Evolutionary conservation across 1,284 basidiomycete species (phyloP), one percentile per base, ranked within the genome.

Genomic region (Microbotryum silenes-acaulis): DNA sequence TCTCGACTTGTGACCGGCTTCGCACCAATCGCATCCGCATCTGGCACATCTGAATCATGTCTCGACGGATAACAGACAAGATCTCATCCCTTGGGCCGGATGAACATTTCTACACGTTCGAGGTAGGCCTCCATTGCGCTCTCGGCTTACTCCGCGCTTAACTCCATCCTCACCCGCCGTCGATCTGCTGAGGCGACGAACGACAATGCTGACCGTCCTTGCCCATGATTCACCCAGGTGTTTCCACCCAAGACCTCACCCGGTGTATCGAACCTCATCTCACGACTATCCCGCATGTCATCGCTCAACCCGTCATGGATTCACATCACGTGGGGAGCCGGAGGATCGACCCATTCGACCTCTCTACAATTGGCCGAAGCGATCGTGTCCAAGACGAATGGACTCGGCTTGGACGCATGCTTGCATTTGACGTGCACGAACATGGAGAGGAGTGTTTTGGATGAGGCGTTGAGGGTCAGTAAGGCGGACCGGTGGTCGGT

Each of bases 241-340:
- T 73, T 73, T 57, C 72, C 69, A 12, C 63, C 72, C 48, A 65
- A 69, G 54, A 70, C 64, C 10, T 52, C 56, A 37, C 68, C 92
- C 88, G 91, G 91, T 70, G 79, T 94, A 33, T 89, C 93, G 84
- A 97, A 97, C 75, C 79, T 97, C 33, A 80, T 91, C 64, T 94
- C 97, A 77, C 91, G 94, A 72, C 94, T 97, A 78, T 92, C 97
- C 77, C 89, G 96, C 70, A 98, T 98, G 94, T 83, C 48, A 4
- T 31, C 52, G 6, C 49, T 67, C 3, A 54, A 60, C 47, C 59
- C 62, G 14, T 46, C 66, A 52, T 57, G 66, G 62, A 50, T 71
- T 18, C 57, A 60, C 25, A 56, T 66, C 3, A 72, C 72, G 7
- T 72, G 71, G 70, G 70, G 69, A 14, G 72, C 72, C 0, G 71